Base-by-base conservation (phyloP, 2,329 filamentous ascomycete genomes). In the Trichoderma brevicompactum region DNA sequence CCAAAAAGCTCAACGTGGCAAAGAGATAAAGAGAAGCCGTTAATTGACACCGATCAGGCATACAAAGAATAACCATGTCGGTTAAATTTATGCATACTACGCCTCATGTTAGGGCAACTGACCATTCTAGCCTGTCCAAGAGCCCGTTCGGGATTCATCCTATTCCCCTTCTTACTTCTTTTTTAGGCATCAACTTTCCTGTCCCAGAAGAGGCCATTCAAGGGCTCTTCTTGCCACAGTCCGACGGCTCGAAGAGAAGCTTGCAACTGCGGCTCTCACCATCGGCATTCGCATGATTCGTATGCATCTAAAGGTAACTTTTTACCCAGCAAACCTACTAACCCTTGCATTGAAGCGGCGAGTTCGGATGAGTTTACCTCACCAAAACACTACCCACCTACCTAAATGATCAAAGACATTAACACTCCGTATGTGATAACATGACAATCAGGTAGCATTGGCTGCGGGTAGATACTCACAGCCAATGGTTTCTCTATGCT, bases 331-430 rank as follows among this genome's bases (percentile, higher is more conserved):
- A 13, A n/a, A 23, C 6, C 55, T 34, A 36, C 41, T 15, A 7
- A 8, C 43, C 55, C 43, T 23, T 59, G 43, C 34, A 48, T 23
- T 15, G 15, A 36, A n/a, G 54, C 23, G 40, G 55, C 32, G 55
- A 36, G 34, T n/a, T 48, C 17, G 32, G 43, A 59, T 36, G 32
- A 38, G 43, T 28, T 23, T 38, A 13, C 43, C 55, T 44, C 17
- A 41, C 17, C 55, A 15, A 46, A n/a, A 15, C 17, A 28, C 19
- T 7, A 17, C 10, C 43, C 55, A 59, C 55, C 55, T 59, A 36
- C 55, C 32, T 48, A 59, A 59, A 59, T n/a, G 32, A 59, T 59
- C 55, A 36, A 28, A 59, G 55, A 38, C 32, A 59, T 48, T 36
- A n/a, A 46, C 48, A 40, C 34, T 41, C 43, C 4, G 41, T 12